phyloP scores from a whole-genome alignment of 345 rosid species.

The Geranium brycei region DNA sequence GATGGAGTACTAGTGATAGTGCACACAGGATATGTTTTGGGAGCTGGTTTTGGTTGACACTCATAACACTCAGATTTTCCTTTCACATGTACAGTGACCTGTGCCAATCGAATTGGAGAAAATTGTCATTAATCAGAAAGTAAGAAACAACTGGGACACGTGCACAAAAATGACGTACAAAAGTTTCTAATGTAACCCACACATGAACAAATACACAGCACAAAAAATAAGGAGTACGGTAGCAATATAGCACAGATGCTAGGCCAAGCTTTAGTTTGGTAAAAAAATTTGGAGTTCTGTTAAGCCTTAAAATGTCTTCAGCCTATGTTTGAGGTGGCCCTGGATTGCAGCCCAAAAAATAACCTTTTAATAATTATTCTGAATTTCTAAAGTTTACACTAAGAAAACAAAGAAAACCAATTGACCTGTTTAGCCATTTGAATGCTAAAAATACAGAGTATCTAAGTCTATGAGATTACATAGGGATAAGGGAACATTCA shows the following conservation, averaged over 20 bases:
- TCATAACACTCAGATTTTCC: slow-evolving; percentile 96
- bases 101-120: slow-evolving; percentile 11
- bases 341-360: background rate
- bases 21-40: slow-evolving; percentile 97
- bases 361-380: background rate
- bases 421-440: no score
- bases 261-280: no score
- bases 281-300: no score
- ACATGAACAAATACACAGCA: no score
- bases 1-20: slow-evolving; percentile 98
- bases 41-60: slow-evolving; percentile 89
- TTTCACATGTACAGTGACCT: slow-evolving; percentile 90
- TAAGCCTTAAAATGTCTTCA: background rate
- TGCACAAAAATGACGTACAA: no score
- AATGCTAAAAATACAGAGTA: no score
- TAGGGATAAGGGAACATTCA: slow-evolving; percentile 9
- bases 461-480: no score
- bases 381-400: background rate
- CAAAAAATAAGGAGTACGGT: no score
- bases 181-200: no score
- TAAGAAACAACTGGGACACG: background rate
- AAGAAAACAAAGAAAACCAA: no score
- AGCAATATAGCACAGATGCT: no score
- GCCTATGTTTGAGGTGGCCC: background rate
- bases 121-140: slow-evolving; percentile 1